phyloP scores from a whole-genome alignment of 139 green algal genomes.

The Chlamydomonas sphaeroides region DNA sequence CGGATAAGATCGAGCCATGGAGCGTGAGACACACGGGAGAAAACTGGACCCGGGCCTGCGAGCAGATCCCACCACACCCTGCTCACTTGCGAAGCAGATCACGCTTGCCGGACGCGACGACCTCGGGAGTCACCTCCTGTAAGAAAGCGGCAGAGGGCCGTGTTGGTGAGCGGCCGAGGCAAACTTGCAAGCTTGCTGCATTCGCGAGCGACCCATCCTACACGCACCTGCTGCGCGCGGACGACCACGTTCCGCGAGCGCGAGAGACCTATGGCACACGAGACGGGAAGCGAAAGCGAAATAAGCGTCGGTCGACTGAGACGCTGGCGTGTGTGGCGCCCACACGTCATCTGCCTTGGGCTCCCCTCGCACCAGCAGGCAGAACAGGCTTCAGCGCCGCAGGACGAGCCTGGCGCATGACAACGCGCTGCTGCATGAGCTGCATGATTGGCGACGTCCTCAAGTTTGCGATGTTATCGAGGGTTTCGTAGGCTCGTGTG shows the following conservation, averaged over 20 bases:
- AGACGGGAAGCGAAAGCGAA: too few relatives aligned
- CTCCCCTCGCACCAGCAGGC: slow-evolving; percentile 5
- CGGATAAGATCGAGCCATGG: not conserved
- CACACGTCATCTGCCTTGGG: not conserved
- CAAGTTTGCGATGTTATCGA: not conserved
- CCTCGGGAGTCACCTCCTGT: not conserved
- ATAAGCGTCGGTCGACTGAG: too few relatives aligned
- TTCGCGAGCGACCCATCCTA: too few relatives aligned
- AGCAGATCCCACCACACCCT: not conserved
- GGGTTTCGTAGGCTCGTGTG: too few relatives aligned
- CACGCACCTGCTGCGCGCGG: slow-evolving; percentile 39
- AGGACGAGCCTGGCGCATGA: not conserved
- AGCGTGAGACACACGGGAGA: too few relatives aligned
- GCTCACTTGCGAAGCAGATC: slow-evolving; percentile 48
- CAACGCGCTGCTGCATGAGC: slow-evolving; percentile 14
- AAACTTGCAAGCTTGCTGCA: too few relatives aligned
- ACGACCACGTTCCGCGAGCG: slow-evolving; percentile 8
- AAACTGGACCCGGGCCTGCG: too few relatives aligned
- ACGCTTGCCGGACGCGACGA: slow-evolving; percentile 24
- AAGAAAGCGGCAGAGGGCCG: too few relatives aligned
- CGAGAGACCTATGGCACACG: too few relatives aligned
- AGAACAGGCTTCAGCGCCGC: not conserved
- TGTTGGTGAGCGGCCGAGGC: too few relatives aligned
- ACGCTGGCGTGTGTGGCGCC: not conserved
- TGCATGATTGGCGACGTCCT: too few relatives aligned